Evolutionary conservation across 495 filamentous ascomycete genomes (phyloP), one percentile per base, ranked within the genome.

Genomic region (Tirmania nivea): DNA sequence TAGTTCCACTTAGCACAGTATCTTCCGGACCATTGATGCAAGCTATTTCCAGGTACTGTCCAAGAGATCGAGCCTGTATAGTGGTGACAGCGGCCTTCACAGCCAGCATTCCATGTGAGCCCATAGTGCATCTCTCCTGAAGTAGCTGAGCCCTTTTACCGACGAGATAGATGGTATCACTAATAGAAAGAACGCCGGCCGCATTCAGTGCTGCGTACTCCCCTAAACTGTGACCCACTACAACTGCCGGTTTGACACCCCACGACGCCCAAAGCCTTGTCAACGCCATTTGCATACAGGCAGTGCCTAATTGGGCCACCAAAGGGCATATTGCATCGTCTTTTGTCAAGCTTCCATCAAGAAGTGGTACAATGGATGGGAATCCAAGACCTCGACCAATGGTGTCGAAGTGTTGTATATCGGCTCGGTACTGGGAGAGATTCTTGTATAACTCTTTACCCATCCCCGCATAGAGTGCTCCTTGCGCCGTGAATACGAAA

Each of bases 171-270:
- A 94, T 78, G 25, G 81, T 79, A 61, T 93, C 86, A 57, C 75
- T 78, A 34, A 77, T 80, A 9, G 80, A 83, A 10, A 94, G 67
- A 12, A 93, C 79, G 51, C 85, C 87, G 16, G 86, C 78, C 35
- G 80, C 78, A 60, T 88, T 74, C 2, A 94, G 70, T 14, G 88
- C 87, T 49, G 87, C 85, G 68, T 89, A 94, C 65, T 94, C 87
- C 54, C 87, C 87, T 9, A 53, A 64, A 64, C 85, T 92, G 69
- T 95, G 88, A 20, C 88, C 88, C 36, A 94, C 70, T 2, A 93
- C 84, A 39, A 78, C 81, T 51, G 74, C 70, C 17, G 87, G 87
- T 20, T 67, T 76, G 54, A 92, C 73, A 36, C 84, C 87, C 74
- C 85, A 81, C 8, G 84, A 80, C 19, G 60, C 67, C 87, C 87